These are phyloP conservation scores for Crassisporium funariophilum DNA, from an alignment of 768 basidiomycete genomes.

Conservation along the genomic window DNA sequence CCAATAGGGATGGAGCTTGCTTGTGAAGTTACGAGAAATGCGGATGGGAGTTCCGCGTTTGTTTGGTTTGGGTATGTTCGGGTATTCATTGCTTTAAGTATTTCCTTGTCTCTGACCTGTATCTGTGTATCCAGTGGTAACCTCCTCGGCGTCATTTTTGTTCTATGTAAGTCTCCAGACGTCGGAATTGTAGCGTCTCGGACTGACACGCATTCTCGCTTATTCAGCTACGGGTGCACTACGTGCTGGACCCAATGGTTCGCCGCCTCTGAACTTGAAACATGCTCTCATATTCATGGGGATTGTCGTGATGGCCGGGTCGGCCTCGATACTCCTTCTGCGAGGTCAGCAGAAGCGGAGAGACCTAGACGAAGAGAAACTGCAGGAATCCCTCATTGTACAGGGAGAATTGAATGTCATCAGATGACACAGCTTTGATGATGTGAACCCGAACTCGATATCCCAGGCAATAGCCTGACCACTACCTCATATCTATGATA, in stretches of 20 bases:
- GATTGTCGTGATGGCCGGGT: slow-evolving; percentile 41
- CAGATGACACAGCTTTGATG: too few relatives aligned
- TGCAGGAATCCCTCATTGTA: slow-evolving; percentile 12
- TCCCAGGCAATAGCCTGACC: too few relatives aligned
- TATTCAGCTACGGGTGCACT: slow-evolving; percentile 64
- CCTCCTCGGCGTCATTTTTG: slow-evolving; percentile 58
- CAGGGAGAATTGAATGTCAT: slow-evolving; percentile 1
- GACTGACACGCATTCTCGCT: too few relatives aligned
- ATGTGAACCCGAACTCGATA: too few relatives aligned
- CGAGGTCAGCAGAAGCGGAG: slow-evolving; percentile 66
- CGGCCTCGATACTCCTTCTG: slow-evolving; percentile 49
- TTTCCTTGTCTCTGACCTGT: neutral
- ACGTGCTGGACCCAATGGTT: slow-evolving; percentile 57
- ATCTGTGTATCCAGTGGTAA: slow-evolving; percentile 62
- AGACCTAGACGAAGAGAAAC: slow-evolving; percentile 59
- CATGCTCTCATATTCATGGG: slow-evolving; percentile 70
- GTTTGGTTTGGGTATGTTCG: slow-evolving; percentile 71
- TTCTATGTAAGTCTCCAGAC: slow-evolving; percentile 55
- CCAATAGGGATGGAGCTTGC: slow-evolving; percentile 78
- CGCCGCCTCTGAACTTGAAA: slow-evolving; percentile 77
- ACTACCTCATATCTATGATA: too few relatives aligned
- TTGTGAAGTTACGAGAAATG: slow-evolving; percentile 78
- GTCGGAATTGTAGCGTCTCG: too few relatives aligned
- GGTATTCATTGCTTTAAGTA: slow-evolving; percentile 1
- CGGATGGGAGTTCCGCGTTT: slow-evolving; percentile 74